Evolutionary conservation across 2,329 filamentous ascomycete species (phyloP).

Genomic region (Orbilia oligospora): DNA sequence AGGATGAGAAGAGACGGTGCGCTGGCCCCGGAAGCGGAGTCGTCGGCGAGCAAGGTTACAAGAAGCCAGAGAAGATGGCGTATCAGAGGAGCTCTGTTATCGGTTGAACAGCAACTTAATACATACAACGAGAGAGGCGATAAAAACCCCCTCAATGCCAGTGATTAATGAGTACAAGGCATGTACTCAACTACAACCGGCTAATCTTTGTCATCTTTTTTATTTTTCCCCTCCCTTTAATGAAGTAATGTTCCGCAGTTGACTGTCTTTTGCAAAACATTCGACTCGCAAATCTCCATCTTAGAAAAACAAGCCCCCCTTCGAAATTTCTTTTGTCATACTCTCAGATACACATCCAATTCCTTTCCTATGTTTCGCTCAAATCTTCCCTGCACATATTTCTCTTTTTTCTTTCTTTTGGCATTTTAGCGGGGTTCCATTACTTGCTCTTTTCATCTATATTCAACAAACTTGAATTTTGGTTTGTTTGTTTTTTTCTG

Average conservation of each 20-base stretch:
- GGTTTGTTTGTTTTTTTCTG: not conserved
- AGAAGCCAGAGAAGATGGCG: constrained; percentile 63
- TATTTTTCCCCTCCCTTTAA: constrained; percentile 13
- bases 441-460: constrained; percentile 7
- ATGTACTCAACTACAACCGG: not conserved
- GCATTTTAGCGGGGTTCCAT: constrained; percentile 54
- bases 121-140: not conserved
- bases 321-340: constrained; percentile 33
- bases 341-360: not conserved
- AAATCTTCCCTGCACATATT: constrained; percentile 7
- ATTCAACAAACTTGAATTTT: constrained; percentile 1
- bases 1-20: constrained; percentile 63
- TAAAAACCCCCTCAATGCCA: not conserved
- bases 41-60: constrained; percentile 63
- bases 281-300: constrained; percentile 1
- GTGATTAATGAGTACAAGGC: too few relatives aligned
- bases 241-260: constrained; percentile 42
- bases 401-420: constrained; percentile 20
- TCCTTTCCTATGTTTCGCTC: constrained; percentile 25
- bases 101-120: constrained; percentile 23
- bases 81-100: constrained; percentile 62
- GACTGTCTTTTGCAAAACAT: constrained; percentile 9
- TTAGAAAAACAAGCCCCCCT: not conserved
- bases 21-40: constrained; percentile 64
- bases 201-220: not conserved